Percentiles rank a stretch among this genome's conserved stretches.
These are phyloP conservation scores for Candida odintsovae DNA, from an alignment of 805 yeast genomes.

Conservation along the genomic window DNA sequence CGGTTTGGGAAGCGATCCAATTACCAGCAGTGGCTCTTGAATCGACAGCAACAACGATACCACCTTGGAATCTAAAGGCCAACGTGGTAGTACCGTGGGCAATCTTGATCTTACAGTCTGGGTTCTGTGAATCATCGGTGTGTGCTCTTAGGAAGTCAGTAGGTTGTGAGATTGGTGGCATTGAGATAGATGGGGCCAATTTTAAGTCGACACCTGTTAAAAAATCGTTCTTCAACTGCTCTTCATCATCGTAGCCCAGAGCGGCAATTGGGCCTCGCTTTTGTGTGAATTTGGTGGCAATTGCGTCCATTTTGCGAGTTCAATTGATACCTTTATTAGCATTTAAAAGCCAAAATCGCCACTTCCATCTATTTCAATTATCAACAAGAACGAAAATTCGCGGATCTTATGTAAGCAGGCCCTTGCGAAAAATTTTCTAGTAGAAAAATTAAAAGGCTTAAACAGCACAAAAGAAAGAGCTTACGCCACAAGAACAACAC, in stretches of 20 bases:
- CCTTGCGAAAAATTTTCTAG: not conserved
- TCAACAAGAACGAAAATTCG: not conserved
- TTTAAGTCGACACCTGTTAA: conserved; percentile 27
- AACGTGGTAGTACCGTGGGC: conserved; percentile 99
- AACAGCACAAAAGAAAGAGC: not conserved
- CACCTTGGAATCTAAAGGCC: conserved; percentile 94
- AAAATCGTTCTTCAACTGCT: conserved; percentile 29
- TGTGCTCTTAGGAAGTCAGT: conserved; percentile 94
- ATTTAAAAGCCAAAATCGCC: not conserved
- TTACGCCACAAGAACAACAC: not conserved
- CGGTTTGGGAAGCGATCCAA: conserved; percentile 98
- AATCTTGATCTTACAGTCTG: conserved; percentile 91
- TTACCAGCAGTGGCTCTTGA: conserved; percentile 97
- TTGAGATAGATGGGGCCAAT: conserved; percentile 53
- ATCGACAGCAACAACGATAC: conserved; percentile 94
- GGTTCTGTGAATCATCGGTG: conserved; percentile 89
- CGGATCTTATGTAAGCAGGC: not conserved
- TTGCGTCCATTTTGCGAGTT: conserved; percentile 17
- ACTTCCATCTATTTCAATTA: not conserved
- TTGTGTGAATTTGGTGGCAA: conserved; percentile 18
- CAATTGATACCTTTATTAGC: not conserved
- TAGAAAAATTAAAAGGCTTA: not conserved
- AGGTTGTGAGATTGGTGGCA: conserved; percentile 86
- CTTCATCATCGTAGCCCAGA: conserved; percentile 25
- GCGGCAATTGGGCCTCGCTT: conserved; percentile 8